Conservation (phyloP, 768 basidiomycete species). For the Grammothele lineata region DNA sequence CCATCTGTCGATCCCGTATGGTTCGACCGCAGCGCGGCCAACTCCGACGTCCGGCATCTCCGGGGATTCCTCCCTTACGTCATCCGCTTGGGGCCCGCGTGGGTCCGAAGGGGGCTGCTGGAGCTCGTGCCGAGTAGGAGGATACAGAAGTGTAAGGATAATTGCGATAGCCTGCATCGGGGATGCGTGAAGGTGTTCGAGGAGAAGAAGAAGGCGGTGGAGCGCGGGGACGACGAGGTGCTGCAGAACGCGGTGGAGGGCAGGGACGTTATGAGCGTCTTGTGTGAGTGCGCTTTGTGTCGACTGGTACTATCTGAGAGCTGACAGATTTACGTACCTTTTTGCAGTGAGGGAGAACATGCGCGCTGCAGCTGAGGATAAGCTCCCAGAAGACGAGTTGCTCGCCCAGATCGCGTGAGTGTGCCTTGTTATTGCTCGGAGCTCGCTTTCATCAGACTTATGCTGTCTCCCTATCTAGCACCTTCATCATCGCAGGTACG, state of each 20-base stretch:
- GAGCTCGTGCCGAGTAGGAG: constrained; percentile 27
- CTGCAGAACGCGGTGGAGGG: constrained; percentile 10
- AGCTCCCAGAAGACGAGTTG: constrained; percentile 11
- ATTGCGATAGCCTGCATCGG: constrained; percentile 32
- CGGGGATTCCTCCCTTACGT: not conserved
- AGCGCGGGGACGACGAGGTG: constrained; percentile 11
- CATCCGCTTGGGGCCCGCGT: constrained; percentile 16
- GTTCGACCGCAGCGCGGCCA: too few species aligned
- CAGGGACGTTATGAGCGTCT: constrained; percentile 18
- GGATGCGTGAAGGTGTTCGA: constrained; percentile 29
- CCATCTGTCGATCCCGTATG: too few species aligned
- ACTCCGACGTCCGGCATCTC: not conserved
- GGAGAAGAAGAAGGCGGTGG: constrained; percentile 5
- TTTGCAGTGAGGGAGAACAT: constrained; percentile 14
- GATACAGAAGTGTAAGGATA: constrained; percentile 29
- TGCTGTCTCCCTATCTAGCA: not conserved
- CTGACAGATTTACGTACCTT: too few species aligned
- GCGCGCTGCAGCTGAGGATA: constrained; percentile 3
- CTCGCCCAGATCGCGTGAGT: constrained; percentile 8
- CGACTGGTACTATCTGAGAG: too few species aligned
- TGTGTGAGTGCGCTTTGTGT: constrained; percentile 7
- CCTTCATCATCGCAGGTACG: constrained; percentile 16
- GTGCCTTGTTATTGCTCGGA: too few species aligned
- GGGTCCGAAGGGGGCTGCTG: constrained; percentile 27
- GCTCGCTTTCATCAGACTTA: not conserved